Conservation (phyloP, 2,329 filamentous ascomycete species). For the Fusarium keratoplasticum region DNA sequence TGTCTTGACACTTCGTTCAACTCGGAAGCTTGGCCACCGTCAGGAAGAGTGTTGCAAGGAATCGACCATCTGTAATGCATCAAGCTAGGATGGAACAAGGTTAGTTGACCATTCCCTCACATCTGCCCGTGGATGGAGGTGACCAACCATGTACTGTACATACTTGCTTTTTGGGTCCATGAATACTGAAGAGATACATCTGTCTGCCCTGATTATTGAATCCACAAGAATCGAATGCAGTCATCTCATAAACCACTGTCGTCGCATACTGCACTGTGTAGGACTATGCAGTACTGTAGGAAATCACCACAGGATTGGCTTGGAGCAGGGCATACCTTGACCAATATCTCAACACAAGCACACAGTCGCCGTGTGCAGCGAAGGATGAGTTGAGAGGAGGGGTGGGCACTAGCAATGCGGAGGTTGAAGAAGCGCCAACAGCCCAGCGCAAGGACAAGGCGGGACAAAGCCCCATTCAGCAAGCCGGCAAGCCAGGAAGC, state of each 20-base stretch:
- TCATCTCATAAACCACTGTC: neutral
- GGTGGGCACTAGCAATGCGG: neutral
- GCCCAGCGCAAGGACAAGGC: conserved; percentile 6
- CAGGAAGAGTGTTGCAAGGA: conserved; percentile 14
- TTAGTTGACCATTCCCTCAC: conserved; percentile 14
- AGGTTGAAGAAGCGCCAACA: neutral
- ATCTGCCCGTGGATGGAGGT: conserved; percentile 11
- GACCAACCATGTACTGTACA: neutral
- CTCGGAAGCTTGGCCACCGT: conserved; percentile 11
- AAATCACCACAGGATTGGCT: neutral
- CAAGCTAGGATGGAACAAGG: conserved; percentile 20
- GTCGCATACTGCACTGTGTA: neutral
- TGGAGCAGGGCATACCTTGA: neutral
- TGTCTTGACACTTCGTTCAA: conserved; percentile 2
- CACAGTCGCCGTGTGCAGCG: neutral
- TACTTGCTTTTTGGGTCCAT: conserved; percentile 20
- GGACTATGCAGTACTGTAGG: neutral
- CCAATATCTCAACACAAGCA: conserved; percentile 7
- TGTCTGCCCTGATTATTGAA: neutral
- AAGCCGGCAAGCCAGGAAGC: conserved; percentile 10
- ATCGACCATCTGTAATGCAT: conserved; percentile 17
- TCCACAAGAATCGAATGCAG: neutral
- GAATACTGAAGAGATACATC: neutral
- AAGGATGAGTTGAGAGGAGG: neutral
- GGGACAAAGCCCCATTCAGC: conserved; percentile 11